These are phyloP conservation scores for Penicillium janthinellum DNA, from an alignment of 2,329 filamentous ascomycete species.

Conservation along the genomic window DNA sequence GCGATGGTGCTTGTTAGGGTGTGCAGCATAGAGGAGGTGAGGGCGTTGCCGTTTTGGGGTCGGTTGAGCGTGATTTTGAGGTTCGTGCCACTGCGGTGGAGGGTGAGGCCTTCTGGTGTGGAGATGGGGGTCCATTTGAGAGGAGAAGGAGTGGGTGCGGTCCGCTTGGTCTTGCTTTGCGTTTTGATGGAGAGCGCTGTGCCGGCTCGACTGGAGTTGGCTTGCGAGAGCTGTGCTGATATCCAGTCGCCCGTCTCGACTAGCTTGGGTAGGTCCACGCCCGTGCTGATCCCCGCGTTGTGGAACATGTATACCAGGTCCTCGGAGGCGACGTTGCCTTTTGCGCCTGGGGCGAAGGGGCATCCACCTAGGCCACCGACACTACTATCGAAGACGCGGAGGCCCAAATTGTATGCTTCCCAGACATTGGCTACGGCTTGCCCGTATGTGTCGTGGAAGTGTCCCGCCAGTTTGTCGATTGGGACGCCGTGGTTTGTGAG, in stretches of 20 bases:
- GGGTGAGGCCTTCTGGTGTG: constrained; percentile 27
- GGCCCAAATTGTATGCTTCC: constrained; percentile 73
- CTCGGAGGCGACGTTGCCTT: constrained; percentile 83
- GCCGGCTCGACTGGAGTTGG: constrained; percentile 28
- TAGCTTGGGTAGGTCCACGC: constrained; percentile 65
- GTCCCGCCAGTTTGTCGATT: constrained; percentile 72
- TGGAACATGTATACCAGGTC: constrained; percentile 72
- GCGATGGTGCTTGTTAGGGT: constrained; percentile 35
- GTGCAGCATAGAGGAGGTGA: constrained; percentile 42
- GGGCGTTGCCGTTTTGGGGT: constrained; percentile 43
- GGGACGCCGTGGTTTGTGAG: constrained; percentile 57
- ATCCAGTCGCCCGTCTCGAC: constrained; percentile 74
- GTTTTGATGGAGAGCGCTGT: constrained; percentile 22
- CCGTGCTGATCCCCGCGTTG: constrained; percentile 69
- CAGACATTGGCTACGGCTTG: constrained; percentile 82
- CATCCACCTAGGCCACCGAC: constrained; percentile 82
- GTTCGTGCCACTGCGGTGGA: constrained; percentile 36
- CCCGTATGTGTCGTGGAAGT: constrained; percentile 88
- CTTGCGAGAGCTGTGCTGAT: constrained; percentile 45
- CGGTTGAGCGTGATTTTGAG: constrained; percentile 38
- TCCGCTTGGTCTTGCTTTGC: neutral
- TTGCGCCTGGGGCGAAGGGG: constrained; percentile 81
- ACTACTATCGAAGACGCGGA: constrained; percentile 76
- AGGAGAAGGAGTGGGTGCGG: neutral
- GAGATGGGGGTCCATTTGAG: constrained; percentile 23